Conservation (phyloP, 2,329 filamentous ascomycete species). For the Lecanosticta acicola region DNA sequence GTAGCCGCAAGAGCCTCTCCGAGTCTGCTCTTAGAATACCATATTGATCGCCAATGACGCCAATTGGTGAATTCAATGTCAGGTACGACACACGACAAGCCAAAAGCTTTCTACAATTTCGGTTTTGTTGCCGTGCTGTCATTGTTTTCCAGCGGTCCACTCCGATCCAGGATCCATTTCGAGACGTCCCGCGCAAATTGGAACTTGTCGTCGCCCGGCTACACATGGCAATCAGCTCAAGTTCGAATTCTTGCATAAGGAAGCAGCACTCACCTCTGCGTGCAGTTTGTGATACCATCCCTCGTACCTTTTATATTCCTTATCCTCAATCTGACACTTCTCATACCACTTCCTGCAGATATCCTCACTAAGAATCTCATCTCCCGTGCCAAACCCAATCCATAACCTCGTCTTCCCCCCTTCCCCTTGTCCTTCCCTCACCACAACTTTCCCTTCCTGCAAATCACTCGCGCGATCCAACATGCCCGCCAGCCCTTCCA, state of each 20-base stretch:
- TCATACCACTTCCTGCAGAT: conserved; percentile 62
- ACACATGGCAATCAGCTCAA: too few relatives aligned
- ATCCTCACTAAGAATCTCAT: conserved; percentile 62
- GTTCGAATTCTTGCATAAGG: too few relatives aligned
- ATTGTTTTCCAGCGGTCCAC: conserved; percentile 5
- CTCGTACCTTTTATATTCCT: conserved; percentile 65
- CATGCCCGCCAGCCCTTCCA: conserved; percentile 73
- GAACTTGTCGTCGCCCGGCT: conserved; percentile 32
- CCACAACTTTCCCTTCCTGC: conserved; percentile 48
- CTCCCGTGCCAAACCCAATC: conserved; percentile 70
- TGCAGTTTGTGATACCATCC: conserved; percentile 68
- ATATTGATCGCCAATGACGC: not conserved
- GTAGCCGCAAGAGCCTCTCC: not conserved
- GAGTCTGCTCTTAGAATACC: not conserved
- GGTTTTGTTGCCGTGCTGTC: conserved; percentile 5
- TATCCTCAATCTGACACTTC: conserved; percentile 55
- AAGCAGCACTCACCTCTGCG: conserved; percentile 25
- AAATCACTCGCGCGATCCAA: conserved; percentile 66
- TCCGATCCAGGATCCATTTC: conserved; percentile 32
- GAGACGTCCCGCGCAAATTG: conserved; percentile 30
- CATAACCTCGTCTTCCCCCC: conserved; percentile 60
- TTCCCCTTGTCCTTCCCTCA: conserved; percentile 40
- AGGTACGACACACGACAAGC: not conserved
- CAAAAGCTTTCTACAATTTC: conserved; percentile 5
- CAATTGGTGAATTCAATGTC: not conserved